Percentiles rank a stretch among this genome's conserved stretches.
phyloP scores from a whole-genome alignment of 1,284 basidiomycete species.

The Pseudomicrostroma phylloplanum region DNA sequence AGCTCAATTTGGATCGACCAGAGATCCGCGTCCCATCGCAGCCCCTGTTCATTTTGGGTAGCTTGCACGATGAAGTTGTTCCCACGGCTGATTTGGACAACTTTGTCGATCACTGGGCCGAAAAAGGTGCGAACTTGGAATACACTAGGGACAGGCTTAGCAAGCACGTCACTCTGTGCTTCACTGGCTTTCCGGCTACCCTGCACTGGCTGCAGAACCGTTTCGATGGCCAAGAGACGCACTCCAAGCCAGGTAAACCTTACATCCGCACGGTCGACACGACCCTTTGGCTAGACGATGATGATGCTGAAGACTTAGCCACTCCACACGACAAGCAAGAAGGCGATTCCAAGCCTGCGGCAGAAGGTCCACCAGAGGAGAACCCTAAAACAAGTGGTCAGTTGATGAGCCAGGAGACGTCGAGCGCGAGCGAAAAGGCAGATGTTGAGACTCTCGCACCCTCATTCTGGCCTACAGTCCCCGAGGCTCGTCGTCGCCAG shows the following conservation, averaged over 20 bases:
- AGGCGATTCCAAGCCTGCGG: neutral
- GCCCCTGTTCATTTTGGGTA: neutral
- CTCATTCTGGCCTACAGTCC: too few species aligned
- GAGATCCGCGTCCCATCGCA: neutral
- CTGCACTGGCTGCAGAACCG: neutral
- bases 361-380: too few species aligned
- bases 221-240: neutral
- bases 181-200: neutral
- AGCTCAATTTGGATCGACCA: neutral
- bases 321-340: neutral
- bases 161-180: neutral
- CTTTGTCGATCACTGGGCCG: neutral
- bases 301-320: neutral
- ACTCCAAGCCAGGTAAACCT: neutral
- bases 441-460: too few species aligned
- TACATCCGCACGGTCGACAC: neutral
- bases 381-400: too few species aligned
- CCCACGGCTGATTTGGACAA: neutral
- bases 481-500: too few species aligned
- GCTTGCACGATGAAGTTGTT: neutral
- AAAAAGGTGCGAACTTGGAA: neutral
- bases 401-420: too few species aligned
- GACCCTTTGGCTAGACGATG: neutral
- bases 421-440: too few species aligned
- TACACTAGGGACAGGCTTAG: neutral